Percentiles rank a stretch among this genome's conserved stretches.
Evolutionary conservation across 2,329 filamentous ascomycete genomes (phyloP).

Genomic region (Anisogramma anomala): DNA sequence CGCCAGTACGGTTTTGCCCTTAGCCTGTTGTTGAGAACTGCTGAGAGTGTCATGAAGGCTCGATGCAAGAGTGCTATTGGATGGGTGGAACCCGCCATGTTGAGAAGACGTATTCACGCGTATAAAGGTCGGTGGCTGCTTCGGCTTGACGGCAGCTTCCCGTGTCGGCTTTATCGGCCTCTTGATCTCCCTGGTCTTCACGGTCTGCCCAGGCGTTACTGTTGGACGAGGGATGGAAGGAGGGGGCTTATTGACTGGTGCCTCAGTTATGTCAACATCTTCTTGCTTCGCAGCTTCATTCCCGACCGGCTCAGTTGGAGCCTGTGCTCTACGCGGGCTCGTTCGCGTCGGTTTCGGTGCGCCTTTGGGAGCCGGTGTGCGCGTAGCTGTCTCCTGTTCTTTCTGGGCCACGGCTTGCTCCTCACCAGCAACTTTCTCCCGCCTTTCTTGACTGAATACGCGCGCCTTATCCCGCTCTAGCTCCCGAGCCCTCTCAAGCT

Average conservation of each 20-base stretch:
- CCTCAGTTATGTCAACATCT: constrained; percentile 47
- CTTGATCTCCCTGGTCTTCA: constrained; percentile 42
- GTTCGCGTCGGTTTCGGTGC: constrained; percentile 33
- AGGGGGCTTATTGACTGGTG: constrained; percentile 43
- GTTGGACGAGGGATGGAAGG: constrained; percentile 45
- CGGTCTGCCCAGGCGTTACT: constrained; percentile 34
- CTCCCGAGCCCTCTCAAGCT: constrained; percentile 55
- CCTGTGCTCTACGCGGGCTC: constrained; percentile 41
- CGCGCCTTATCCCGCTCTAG: constrained; percentile 60
- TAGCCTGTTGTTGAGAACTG: constrained; percentile 33
- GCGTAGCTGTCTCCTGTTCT: constrained; percentile 32
- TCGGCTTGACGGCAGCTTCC: constrained; percentile 45
- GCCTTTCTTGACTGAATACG: constrained; percentile 42
- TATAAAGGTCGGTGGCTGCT: constrained; percentile 60
- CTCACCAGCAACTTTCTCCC: constrained; percentile 41
- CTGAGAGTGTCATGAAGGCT: constrained; percentile 44
- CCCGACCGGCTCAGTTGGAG: constrained; percentile 21
- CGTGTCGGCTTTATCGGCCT: constrained; percentile 52
- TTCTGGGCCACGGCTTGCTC: constrained; percentile 41
- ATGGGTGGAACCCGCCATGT: constrained; percentile 46
- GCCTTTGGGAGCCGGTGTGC: constrained; percentile 26
- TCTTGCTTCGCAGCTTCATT: constrained; percentile 25
- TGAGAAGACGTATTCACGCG: constrained; percentile 58
- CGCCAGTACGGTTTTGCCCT: constrained; percentile 53
- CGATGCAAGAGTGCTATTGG: constrained; percentile 45